phyloP scores from a whole-genome alignment of 768 basidiomycete species.

The Podaxis sp. region DNA sequence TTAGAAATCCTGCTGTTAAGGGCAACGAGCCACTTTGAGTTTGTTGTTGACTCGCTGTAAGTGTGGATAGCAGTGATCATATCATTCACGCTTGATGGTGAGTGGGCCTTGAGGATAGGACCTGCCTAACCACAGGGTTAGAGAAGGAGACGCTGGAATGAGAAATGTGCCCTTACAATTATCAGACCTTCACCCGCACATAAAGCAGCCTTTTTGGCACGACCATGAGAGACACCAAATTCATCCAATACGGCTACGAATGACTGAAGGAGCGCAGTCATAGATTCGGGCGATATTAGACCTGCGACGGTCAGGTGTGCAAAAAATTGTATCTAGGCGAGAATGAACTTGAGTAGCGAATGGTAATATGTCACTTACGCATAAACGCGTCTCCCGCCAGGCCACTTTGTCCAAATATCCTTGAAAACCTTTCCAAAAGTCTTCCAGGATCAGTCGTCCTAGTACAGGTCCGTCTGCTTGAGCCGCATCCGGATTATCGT shows the following conservation, averaged over 20 bases:
- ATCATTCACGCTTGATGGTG: constrained; percentile 57
- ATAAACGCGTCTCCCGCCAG: constrained; percentile 88
- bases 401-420: constrained; percentile 83
- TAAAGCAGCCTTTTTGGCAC: constrained; percentile 77
- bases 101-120: constrained; percentile 57
- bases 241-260: constrained; percentile 88
- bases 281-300: constrained; percentile 73
- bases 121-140: constrained; percentile 54
- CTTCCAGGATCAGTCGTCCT: constrained; percentile 76
- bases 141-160: background rate
- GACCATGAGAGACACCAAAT: constrained; percentile 83
- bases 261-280: constrained; percentile 78
- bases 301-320: constrained; percentile 80
- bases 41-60: constrained; percentile 61
- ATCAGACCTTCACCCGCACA: constrained; percentile 83
- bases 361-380: constrained; percentile 50
- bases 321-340: constrained; percentile 84
- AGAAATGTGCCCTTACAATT: constrained; percentile 44
- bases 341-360: constrained; percentile 13
- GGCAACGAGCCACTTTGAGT: constrained; percentile 65
- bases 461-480: constrained; percentile 46
- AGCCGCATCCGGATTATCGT: constrained; percentile 42
- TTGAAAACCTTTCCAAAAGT: constrained; percentile 91
- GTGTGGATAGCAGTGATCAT: constrained; percentile 72
- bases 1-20: constrained; percentile 57